phyloP scores from a whole-genome alignment of 2,329 filamentous ascomycete genomes.

The Aspergillus cejpii region DNA sequence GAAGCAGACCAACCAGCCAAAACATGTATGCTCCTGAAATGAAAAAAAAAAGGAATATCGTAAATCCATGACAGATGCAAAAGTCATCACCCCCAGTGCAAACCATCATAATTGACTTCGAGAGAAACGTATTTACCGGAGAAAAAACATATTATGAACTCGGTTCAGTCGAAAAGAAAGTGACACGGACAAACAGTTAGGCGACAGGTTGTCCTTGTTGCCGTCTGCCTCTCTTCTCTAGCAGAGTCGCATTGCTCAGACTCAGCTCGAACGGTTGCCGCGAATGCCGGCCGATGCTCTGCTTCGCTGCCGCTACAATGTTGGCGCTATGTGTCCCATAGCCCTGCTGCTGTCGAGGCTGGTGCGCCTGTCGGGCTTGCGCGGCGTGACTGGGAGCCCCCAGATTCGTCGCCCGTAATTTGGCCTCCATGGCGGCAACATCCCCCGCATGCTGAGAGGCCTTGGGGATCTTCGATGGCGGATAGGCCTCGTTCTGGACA shows the following conservation, averaged over 20 bases:
- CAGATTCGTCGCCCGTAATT: slow-evolving; percentile 77
- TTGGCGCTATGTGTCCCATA: slow-evolving; percentile 85
- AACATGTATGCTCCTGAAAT: no score
- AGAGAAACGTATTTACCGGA: no score
- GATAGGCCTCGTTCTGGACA: slow-evolving; percentile 27
- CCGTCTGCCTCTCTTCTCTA: slow-evolving; percentile 60
- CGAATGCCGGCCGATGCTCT: slow-evolving; percentile 66
- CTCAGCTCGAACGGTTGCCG: slow-evolving; percentile 87
- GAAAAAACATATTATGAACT: not conserved
- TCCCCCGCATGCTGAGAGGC: slow-evolving; percentile 48
- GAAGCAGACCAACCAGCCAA: slow-evolving; percentile 7
- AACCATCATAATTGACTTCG: no score
- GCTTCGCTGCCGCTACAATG: slow-evolving; percentile 74
- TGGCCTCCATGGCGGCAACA: slow-evolving; percentile 73
- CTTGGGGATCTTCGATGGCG: slow-evolving; percentile 62
- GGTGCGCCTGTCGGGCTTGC: slow-evolving; percentile 53
- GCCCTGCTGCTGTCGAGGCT: slow-evolving; percentile 52
- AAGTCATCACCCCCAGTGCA: not conserved
- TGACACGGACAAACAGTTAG: no score
- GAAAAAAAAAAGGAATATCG: slow-evolving; percentile 1
- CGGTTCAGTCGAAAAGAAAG: not conserved
- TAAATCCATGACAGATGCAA: slow-evolving; percentile 8
- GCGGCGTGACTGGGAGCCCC: slow-evolving; percentile 55
- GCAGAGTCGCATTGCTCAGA: slow-evolving; percentile 79
- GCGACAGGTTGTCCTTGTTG: slow-evolving; percentile 28